phyloP scores from a whole-genome alignment of 169 alveolate species.

The Toxoplasma gondii region DNA sequence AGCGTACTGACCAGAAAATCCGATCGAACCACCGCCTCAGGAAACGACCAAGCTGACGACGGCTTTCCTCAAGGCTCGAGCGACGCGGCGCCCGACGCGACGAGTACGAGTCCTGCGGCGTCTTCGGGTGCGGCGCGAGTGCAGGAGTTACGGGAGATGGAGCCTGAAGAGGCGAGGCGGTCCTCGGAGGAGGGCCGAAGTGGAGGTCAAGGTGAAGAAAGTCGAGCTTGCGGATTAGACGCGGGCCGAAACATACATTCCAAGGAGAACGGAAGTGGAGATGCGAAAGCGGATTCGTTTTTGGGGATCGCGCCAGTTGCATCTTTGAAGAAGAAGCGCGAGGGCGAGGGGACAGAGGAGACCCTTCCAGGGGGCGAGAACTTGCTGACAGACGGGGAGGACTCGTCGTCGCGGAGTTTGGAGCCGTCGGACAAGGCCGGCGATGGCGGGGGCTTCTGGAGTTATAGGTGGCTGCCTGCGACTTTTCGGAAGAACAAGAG shows the following conservation, averaged over 20 bases:
- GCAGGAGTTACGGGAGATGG: neutral
- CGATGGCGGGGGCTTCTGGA: neutral
- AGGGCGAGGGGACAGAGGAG: slow-evolving; percentile 8
- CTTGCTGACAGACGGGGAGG: neutral
- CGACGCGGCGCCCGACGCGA: no score
- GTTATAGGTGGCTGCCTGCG: neutral
- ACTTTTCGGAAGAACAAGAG: neutral
- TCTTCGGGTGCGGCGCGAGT: neutral
- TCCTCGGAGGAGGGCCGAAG: neutral
- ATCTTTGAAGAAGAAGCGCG: neutral
- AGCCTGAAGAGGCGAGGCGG: neutral
- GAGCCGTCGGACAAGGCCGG: neutral
- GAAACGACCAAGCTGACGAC: neutral
- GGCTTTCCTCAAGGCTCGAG: no score
- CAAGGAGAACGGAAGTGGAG: no score
- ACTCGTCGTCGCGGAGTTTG: neutral
- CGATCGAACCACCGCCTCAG: neutral
- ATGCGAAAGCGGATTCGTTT: no score
- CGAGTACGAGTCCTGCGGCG: no score
- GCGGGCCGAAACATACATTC: neutral
- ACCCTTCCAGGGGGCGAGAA: neutral
- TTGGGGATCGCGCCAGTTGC: neutral
- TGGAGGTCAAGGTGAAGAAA: neutral
- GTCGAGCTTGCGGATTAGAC: neutral
- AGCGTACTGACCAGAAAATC: neutral